Conservation (phyloP, 805 yeast genomes). For the Spathaspora boniae region DNA sequence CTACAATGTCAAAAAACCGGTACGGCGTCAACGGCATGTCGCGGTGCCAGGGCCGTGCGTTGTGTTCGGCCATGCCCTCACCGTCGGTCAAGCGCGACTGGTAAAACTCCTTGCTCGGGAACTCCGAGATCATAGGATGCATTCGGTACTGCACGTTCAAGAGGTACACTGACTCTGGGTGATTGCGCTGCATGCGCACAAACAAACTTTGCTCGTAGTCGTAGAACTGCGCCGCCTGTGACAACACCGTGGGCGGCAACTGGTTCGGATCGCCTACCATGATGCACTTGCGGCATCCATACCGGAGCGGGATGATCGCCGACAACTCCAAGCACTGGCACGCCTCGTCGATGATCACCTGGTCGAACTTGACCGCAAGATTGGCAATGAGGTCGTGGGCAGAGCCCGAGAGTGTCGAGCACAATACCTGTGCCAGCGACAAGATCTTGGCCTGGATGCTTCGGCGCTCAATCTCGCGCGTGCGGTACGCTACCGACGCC, state of each 20-base stretch:
- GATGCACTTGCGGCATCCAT: conserved; percentile 85
- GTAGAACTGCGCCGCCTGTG: conserved; percentile 76
- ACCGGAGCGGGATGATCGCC: conserved; percentile 85
- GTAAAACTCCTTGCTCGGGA: conserved; percentile 86
- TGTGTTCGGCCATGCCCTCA: conserved; percentile 57
- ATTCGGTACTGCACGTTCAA: conserved; percentile 93
- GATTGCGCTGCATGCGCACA: conserved; percentile 81
- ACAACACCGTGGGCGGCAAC: conserved; percentile 92
- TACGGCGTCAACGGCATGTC: conserved; percentile 63
- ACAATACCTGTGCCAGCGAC: conserved; percentile 75
- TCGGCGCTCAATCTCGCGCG: conserved; percentile 73
- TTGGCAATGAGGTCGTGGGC: conserved; percentile 84
- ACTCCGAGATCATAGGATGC: conserved; percentile 88
- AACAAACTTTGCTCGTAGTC: conserved; percentile 89
- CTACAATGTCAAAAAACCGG: conserved; percentile 65
- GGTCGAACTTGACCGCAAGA: conserved; percentile 74
- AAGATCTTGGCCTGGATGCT: conserved; percentile 71
- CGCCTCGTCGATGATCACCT: conserved; percentile 94
- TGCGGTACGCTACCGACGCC: conserved; percentile 63
- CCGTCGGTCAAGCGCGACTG: conserved; percentile 73
- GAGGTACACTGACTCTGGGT: conserved; percentile 60
- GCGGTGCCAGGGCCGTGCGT: conserved; percentile 73
- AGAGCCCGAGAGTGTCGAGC: conserved; percentile 90
- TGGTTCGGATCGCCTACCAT: conserved; percentile 99
- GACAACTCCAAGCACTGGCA: conserved; percentile 95